Conservation (phyloP, 2,329 filamentous ascomycete genomes). For the Coniella vitis region DNA sequence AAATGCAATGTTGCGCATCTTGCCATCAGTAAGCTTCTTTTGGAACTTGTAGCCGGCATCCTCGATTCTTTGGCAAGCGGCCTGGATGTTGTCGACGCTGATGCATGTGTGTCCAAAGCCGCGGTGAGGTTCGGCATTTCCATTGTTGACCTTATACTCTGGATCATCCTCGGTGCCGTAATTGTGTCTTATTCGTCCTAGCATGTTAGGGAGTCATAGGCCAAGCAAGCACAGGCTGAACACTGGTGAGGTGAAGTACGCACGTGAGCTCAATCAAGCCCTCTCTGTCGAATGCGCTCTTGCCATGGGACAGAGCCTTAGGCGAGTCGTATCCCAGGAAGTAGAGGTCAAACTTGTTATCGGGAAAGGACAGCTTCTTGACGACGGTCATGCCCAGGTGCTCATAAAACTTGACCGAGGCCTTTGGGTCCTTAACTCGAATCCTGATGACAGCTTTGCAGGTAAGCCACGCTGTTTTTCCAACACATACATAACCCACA, state of each 20-base stretch:
- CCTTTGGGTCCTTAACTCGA: conserved; percentile 89
- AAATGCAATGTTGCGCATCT: conserved; percentile 85
- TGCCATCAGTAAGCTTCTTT: conserved; percentile 86
- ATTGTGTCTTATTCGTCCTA: conserved; percentile 40
- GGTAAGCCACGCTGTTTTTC: conserved; percentile 16
- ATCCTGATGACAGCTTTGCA: conserved; percentile 48
- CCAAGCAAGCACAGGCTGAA: not conserved
- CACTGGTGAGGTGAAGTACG: not conserved
- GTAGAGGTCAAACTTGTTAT: conserved; percentile 91
- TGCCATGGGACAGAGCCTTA: conserved; percentile 64
- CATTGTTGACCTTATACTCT: conserved; percentile 74
- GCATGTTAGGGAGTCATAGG: not conserved
- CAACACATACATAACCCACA: not conserved
- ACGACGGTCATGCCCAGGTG: conserved; percentile 82
- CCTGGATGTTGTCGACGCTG: conserved; percentile 76
- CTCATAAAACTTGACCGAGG: conserved; percentile 89
- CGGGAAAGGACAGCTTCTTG: conserved; percentile 73
- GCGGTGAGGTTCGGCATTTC: conserved; percentile 81
- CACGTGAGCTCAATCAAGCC: conserved; percentile 77
- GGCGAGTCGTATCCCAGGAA: conserved; percentile 86
- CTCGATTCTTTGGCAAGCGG: conserved; percentile 81
- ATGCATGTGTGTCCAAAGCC: conserved; percentile 86
- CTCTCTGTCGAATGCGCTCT: conserved; percentile 71
- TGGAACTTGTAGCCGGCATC: conserved; percentile 90
- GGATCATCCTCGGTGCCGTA: conserved; percentile 86